Evolutionary conservation across 805 yeast species (phyloP).

Genomic region (Wickerhamomyces queroliae): DNA sequence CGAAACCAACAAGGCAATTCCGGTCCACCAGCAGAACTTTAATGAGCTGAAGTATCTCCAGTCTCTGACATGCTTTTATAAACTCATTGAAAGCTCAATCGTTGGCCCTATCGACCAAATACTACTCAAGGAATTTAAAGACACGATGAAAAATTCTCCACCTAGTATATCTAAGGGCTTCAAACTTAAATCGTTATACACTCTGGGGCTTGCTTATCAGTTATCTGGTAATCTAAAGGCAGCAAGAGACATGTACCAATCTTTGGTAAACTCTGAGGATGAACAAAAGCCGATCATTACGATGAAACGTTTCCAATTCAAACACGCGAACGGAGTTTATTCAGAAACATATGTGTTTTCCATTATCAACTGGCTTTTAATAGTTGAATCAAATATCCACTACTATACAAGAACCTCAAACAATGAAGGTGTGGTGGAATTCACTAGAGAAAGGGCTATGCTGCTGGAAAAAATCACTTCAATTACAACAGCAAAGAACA

Average conservation of each 20-base stretch:
- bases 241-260: slow-evolving; percentile 7
- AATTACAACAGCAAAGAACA: slow-evolving; percentile 2
- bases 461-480: slow-evolving; percentile 2
- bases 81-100: slow-evolving; percentile 8
- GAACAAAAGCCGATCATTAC: too few relatives aligned
- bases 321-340: too few relatives aligned
- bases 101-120: neutral
- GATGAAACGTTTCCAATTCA: too few relatives aligned
- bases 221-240: slow-evolving; percentile 6
- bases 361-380: slow-evolving; percentile 8
- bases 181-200: slow-evolving; percentile 2
- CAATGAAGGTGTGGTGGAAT: neutral
- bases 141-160: neutral
- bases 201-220: slow-evolving; percentile 14
- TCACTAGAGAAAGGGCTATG: slow-evolving; percentile 5
- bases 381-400: slow-evolving; percentile 12
- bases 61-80: slow-evolving; percentile 7
- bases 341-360: slow-evolving; percentile 12
- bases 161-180: slow-evolving; percentile 1
- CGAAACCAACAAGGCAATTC: neutral
- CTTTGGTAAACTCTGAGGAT: slow-evolving; percentile 2
- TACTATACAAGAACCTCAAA: slow-evolving; percentile 5
- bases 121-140: slow-evolving; percentile 6
- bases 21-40: neutral
- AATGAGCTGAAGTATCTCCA: neutral